Percentiles rank a stretch among this genome's conserved stretches.
Conservation (phyloP, 257 asterid genomes). For the Solanum medicagineum region DNA sequence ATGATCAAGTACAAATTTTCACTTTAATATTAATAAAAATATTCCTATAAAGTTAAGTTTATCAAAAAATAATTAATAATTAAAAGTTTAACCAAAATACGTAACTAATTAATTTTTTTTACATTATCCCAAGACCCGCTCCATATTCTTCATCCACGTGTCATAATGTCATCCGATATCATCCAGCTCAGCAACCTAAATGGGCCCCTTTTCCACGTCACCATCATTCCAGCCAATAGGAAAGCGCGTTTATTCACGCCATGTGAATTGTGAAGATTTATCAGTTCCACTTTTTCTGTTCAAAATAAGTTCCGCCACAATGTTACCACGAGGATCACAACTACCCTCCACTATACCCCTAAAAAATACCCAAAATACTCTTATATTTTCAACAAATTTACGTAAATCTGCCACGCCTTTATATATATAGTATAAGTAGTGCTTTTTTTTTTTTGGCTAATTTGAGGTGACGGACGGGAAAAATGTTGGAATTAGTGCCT, state of each 20-base stretch:
- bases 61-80: neutral
- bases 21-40: neutral
- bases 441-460: no score
- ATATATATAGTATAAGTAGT: neutral
- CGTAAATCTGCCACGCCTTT: neutral
- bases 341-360: neutral
- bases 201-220: neutral
- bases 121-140: neutral
- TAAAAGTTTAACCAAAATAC: no score
- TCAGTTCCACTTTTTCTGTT: neutral
- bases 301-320: neutral
- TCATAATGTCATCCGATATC: neutral
- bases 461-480: neutral
- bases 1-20: neutral
- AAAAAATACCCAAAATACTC: neutral
- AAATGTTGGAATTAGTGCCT: constrained; percentile 6
- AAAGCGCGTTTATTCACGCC: neutral
- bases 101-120: no score
- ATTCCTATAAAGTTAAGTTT: neutral
- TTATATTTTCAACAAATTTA: neutral
- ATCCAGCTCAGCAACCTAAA: neutral
- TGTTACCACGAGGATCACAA: neutral
- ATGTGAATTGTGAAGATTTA: neutral
- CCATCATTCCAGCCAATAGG: neutral
- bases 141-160: neutral